Conservation (phyloP, 495 filamentous ascomycete genomes). For the Amorphotheca resinae region DNA sequence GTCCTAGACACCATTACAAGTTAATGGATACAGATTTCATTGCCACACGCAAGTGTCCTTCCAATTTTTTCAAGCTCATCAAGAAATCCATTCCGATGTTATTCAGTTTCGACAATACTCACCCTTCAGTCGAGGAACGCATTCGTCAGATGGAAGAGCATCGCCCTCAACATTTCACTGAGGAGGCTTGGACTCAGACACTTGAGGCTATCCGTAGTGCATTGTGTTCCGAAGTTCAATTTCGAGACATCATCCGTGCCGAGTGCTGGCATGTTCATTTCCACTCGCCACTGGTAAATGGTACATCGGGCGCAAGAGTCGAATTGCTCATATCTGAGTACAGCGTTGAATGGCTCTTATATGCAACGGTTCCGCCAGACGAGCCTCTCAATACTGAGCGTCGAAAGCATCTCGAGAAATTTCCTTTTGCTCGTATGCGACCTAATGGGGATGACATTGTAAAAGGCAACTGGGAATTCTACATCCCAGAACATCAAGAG, state of each 20-base stretch:
- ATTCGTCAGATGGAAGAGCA: background rate
- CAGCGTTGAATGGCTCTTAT: conserved; percentile 42
- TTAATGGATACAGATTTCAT: background rate
- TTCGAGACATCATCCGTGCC: conserved; percentile 33
- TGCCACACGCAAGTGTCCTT: conserved; percentile 26
- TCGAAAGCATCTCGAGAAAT: conserved; percentile 31
- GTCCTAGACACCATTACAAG: conserved; percentile 41
- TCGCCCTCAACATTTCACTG: background rate
- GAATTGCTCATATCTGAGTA: conserved; percentile 3
- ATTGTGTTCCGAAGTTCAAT: conserved; percentile 30
- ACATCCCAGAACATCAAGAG: conserved; percentile 25
- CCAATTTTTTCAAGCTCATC: conserved; percentile 35
- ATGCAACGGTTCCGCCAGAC: conserved; percentile 28
- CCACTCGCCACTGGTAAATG: conserved; percentile 24
- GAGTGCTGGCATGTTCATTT: conserved; percentile 42
- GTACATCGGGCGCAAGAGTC: background rate
- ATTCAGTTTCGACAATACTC: background rate
- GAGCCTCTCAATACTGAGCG: conserved; percentile 29
- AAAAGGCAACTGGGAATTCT: conserved; percentile 41
- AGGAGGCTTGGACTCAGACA: background rate
- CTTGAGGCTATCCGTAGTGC: conserved; percentile 12
- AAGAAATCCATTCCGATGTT: conserved; percentile 36
- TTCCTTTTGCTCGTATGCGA: conserved; percentile 44
- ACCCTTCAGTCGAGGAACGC: background rate
- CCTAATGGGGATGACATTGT: conserved; percentile 25